phyloP scores from a whole-genome alignment of 805 yeast species.

The Candida lessepsii region DNA sequence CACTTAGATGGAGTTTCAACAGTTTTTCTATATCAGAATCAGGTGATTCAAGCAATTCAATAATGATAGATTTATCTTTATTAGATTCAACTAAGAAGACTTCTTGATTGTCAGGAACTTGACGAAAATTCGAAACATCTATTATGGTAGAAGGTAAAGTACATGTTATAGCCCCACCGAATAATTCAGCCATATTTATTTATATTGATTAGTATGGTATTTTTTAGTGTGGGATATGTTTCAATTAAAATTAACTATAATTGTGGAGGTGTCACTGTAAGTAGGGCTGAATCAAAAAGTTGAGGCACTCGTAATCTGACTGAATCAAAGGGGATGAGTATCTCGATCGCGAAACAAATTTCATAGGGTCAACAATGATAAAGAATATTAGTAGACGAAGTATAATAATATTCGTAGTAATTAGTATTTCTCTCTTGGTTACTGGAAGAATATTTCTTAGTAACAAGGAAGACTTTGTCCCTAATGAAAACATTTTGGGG shows the following conservation, averaged over 20 bases:
- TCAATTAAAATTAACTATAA: too few species aligned
- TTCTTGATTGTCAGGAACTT: conserved; percentile 92
- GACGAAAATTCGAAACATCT: conserved; percentile 78
- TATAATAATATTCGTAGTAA: conserved; percentile 23
- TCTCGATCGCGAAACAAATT: not conserved
- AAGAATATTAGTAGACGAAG: conserved; percentile 14
- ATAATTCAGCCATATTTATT: conserved; percentile 32
- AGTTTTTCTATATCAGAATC: conserved; percentile 38
- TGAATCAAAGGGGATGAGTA: not conserved
- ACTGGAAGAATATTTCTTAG: conserved; percentile 27
- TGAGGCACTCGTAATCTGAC: too few species aligned
- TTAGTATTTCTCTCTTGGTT: conserved; percentile 22
- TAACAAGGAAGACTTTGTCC: conserved; percentile 29
- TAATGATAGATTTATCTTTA: conserved; percentile 54
- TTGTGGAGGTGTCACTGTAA: too few species aligned
- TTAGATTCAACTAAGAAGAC: conserved; percentile 59
- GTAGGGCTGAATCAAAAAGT: too few species aligned
- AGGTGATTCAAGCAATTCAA: conserved; percentile 58
- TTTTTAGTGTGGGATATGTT: too few species aligned
- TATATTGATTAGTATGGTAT: not conserved
- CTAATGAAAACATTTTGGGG: conserved; percentile 38
- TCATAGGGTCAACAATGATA: conserved; percentile 6
- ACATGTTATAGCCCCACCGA: conserved; percentile 79
- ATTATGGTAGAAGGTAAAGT: conserved; percentile 53
- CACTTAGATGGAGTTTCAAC: conserved; percentile 53